These are phyloP conservation scores for Myxozyma geophila DNA, from an alignment of 805 yeast species.

Conservation along the genomic window DNA sequence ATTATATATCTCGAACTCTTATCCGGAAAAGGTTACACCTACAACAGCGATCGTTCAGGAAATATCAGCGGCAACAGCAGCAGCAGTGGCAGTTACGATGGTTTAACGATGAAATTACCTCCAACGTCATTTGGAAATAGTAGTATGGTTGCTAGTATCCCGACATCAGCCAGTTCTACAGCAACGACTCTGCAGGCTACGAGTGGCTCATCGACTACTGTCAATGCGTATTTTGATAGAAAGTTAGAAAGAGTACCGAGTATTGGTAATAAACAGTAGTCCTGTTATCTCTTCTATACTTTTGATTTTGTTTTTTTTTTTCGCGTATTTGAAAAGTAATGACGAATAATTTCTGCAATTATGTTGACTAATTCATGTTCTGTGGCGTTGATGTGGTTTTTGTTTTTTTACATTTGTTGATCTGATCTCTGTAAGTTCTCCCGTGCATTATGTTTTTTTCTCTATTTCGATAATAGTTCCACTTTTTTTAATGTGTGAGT, in stretches of 20 bases:
- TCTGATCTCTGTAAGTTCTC: not conserved
- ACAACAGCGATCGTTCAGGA: not conserved
- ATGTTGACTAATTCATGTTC: not conserved
- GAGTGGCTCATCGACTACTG: conserved; percentile 7
- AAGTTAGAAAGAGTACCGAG: conserved; percentile 6
- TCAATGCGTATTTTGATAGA: conserved; percentile 10
- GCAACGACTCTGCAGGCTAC: conserved; percentile 7
- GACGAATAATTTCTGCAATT: not conserved
- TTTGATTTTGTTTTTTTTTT: not conserved
- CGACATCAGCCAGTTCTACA: conserved; percentile 3
- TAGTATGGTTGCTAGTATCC: not conserved
- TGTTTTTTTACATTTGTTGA: not conserved
- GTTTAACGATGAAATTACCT: conserved; percentile 1
- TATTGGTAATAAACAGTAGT: not conserved
- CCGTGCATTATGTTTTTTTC: not conserved
- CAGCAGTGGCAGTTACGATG: not conserved
- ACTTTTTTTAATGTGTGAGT: not conserved
- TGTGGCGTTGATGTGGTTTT: not conserved
- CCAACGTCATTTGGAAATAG: conserved; percentile 9
- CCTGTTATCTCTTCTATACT: not conserved
- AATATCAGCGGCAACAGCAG: not conserved
- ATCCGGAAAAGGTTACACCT: not conserved
- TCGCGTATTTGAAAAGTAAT: not conserved
- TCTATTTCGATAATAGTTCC: not conserved
- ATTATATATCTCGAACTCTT: conserved; percentile 26